Base-by-base conservation (phyloP, 2,329 filamentous ascomycete genomes). In the Diaporthe australafricana region DNA sequence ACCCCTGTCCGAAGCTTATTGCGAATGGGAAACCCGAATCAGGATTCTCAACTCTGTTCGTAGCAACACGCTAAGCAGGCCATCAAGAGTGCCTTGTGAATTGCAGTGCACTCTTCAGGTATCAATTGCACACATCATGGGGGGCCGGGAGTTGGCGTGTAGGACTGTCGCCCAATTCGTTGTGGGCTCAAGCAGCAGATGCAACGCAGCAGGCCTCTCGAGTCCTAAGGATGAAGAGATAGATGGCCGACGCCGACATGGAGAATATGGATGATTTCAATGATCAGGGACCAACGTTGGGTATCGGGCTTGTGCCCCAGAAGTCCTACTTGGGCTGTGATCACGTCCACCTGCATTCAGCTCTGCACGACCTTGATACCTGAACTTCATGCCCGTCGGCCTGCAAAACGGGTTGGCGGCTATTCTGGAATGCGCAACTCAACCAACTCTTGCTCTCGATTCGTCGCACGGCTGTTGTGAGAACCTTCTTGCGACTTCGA, bases 361-460 rank as follows among this genome's bases (percentile, higher is more conserved):
- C 67, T 57, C 20, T 27, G 42, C 52, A n/a, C 42, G 20, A 50
- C 7, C 47, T 47, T 73, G 60, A 62, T 42, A 52, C 70, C 70
- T 14, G 55, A 68, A 22, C 35, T 66, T 52, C n/a, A 57, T 45
- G 27, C 35, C 53, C 27, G 42, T 60, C 55, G 65, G 70, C 56
- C 70, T 69, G 35, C 65, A n/a, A 47, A 69, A 65, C 65, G 47
- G 70, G 65, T 22, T 62, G 65, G 70, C 70, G 70, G 70, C 70
- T 72, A 72, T 66, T 27, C 38, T 45, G 52, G n/a, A 63, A 42
- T 47, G 38, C 47, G 16, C 57, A n/a, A 45, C 30, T 48, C 50
- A 20, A 50, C 56, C 22, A 38, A 16, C 47, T 47, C n/a, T 53
- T 60, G 32, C 38, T 20, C 32, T 66, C 50, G 40, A 70, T 67